These are phyloP conservation scores for Amanita phalloides DNA, from an alignment of 768 basidiomycete genomes.

Conservation along the genomic window DNA sequence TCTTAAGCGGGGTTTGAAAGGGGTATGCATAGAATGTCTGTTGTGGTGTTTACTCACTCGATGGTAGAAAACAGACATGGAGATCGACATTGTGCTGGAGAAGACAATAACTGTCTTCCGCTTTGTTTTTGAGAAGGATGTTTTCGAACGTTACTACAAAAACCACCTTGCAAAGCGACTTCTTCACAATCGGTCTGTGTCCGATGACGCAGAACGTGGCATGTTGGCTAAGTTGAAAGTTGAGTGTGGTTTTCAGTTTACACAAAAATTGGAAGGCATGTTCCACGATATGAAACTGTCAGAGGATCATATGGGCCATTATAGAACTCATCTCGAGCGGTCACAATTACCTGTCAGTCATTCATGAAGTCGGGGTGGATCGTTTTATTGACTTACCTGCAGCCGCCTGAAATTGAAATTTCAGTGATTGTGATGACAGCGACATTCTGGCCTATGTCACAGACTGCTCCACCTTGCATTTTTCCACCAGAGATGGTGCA, in stretches of 20 bases:
- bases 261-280: slow-evolving; percentile 97
- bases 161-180: slow-evolving; percentile 90
- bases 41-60: slow-evolving; percentile 3
- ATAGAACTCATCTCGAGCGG: slow-evolving; percentile 41
- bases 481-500: slow-evolving; percentile 55
- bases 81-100: slow-evolving; percentile 83
- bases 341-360: slow-evolving; percentile 47
- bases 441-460: slow-evolving; percentile 89
- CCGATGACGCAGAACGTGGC: slow-evolving; percentile 94
- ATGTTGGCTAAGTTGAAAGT: slow-evolving; percentile 97
- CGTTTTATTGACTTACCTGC: slow-evolving; percentile 7
- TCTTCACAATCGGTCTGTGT: slow-evolving; percentile 76
- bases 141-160: slow-evolving; percentile 98
- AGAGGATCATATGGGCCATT: slow-evolving; percentile 68
- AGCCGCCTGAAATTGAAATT: slow-evolving; percentile 74
- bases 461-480: slow-evolving; percentile 50
- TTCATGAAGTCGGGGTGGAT: neutral
- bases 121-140: slow-evolving; percentile 89
- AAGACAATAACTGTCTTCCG: slow-evolving; percentile 96
- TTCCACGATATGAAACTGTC: slow-evolving; percentile 95
- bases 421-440: slow-evolving; percentile 92
- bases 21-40: slow-evolving; percentile 40
- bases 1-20: slow-evolving; percentile 88
- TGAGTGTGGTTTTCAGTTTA: slow-evolving; percentile 94
- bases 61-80: slow-evolving; percentile 82